A percentile compares a stretch with the other conserved stretches of the same genome.
Evolutionary conservation across 1,139 yeast species (phyloP).

Genomic region (Kodamaea ohmeri): DNA sequence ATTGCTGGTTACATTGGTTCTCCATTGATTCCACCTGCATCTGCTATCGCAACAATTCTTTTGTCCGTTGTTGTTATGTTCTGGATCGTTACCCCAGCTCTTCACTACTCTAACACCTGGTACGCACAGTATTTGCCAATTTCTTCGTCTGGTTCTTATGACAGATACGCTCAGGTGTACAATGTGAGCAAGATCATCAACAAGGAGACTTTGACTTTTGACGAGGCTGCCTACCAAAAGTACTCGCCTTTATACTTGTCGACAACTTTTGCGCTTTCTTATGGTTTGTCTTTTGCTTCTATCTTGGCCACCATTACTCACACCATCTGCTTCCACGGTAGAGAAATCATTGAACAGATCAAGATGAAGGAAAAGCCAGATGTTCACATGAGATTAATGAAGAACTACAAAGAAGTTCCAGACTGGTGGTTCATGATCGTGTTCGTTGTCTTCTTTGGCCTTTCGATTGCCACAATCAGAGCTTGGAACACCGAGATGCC

Average conservation of each 20-base stretch:
- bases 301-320: conserved; percentile 58
- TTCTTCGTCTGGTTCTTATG: conserved; percentile 39
- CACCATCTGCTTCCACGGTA: conserved; percentile 54
- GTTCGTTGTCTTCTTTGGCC: conserved; percentile 37
- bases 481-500: conserved; percentile 47
- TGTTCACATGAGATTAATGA: conserved; percentile 64
- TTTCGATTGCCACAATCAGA: conserved; percentile 38
- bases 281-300: conserved; percentile 64
- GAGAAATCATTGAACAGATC: conserved; percentile 47
- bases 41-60: conserved; percentile 51
- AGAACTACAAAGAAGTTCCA: conserved; percentile 57
- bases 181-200: conserved; percentile 45
- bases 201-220: conserved; percentile 36
- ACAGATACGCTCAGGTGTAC: conserved; percentile 34
- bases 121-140: conserved; percentile 45
- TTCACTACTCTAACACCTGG: conserved; percentile 43
- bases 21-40: conserved; percentile 67
- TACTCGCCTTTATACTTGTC: conserved; percentile 63
- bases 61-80: conserved; percentile 29
- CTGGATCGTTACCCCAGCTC: conserved; percentile 44
- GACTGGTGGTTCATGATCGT: conserved; percentile 62
- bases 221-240: conserved; percentile 44
- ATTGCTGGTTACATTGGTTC: conserved; percentile 56
- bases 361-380: conserved; percentile 49
- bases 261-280: conserved; percentile 59